These are phyloP conservation scores for Blastobotrys aristatus DNA, from an alignment of 1,139 yeast genomes.

Conservation along the genomic window DNA sequence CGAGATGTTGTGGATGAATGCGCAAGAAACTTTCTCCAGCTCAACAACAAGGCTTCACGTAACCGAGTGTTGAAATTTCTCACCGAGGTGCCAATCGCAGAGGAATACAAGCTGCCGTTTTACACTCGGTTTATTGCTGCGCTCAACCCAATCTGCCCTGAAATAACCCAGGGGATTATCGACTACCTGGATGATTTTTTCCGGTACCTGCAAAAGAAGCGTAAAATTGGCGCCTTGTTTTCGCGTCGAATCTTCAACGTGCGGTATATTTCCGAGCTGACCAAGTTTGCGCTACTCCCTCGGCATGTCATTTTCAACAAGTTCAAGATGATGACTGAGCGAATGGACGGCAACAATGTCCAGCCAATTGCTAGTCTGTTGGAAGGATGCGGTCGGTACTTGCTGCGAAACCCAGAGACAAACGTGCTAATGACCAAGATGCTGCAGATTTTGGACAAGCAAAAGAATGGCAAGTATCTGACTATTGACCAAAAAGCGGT, in stretches of 20 bases:
- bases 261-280: slow-evolving; percentile 65
- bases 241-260: slow-evolving; percentile 46
- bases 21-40: slow-evolving; percentile 51
- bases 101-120: slow-evolving; percentile 35
- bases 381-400: slow-evolving; percentile 68
- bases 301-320: slow-evolving; percentile 66
- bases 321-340: slow-evolving; percentile 46
- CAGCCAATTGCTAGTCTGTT: slow-evolving; percentile 45
- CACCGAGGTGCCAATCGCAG: slow-evolving; percentile 29
- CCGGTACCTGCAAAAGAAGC: slow-evolving; percentile 24
- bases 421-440: slow-evolving; percentile 56
- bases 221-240: slow-evolving; percentile 21
- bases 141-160: slow-evolving; percentile 46
- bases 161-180: slow-evolving; percentile 52
- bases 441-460: slow-evolving; percentile 51
- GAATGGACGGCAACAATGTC: slow-evolving; percentile 21
- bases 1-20: slow-evolving; percentile 53
- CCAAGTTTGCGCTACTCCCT: slow-evolving; percentile 75
- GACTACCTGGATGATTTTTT: slow-evolving; percentile 45
- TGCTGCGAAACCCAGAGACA: slow-evolving; percentile 59
- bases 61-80: slow-evolving; percentile 56
- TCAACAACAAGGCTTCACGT: slow-evolving; percentile 72
- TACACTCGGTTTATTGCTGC: slow-evolving; percentile 68
- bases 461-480: slow-evolving; percentile 48
- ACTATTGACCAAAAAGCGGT: slow-evolving; percentile 54